Base-by-base conservation (phyloP, 768 basidiomycete species). In the Tricholoma hemisulphureum region DNA sequence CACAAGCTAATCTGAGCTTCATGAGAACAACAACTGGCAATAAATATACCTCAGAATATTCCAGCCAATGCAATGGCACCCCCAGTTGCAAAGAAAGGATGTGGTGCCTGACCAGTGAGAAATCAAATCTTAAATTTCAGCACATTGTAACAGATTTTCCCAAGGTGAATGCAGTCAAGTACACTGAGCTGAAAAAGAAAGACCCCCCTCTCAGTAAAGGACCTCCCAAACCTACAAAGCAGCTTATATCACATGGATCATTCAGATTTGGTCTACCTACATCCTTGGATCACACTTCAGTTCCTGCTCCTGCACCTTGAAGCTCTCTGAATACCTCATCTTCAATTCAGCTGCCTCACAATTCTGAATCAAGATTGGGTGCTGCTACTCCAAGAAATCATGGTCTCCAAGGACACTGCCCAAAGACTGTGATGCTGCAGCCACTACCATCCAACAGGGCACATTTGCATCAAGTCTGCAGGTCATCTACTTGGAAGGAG, bases 151-250 rank as follows among this genome's bases (percentile, higher is more conserved):
- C 45, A 46, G 45, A 51, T 3, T 51, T 32, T 18, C 24, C 29
- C 50, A 51, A 35, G 50, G 20, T 7, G 50, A 31, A 51, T 1
- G 32, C 29, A 51, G 21, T 51, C 45, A 46, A 46, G 45, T 31
- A 28, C 20, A 18, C 50, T 51, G 50, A 18, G 11, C 29, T 16
- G 10, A 16, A n/a, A 35, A 51, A 23, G 50, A 31, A 31, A 51
- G 50, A 51, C 50, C 50, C 50, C n/a, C 29, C 50, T 51, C 50
- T 51, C 20, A 29, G 50, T 51, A 31, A 31, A 51, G 31, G 28
- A 18, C 50, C 50, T 32, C 50, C n/a, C 1, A 51, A 51, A 35
- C 50, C 50, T 51, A 35, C 34, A 31, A 32, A 51, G 50, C 29
- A 1, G 14, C 20, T 51, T 51, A 32, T 29, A 35, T 31, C 34